phyloP scores from a whole-genome alignment of 495 filamentous ascomycete genomes.

The Xylaria venustula region DNA sequence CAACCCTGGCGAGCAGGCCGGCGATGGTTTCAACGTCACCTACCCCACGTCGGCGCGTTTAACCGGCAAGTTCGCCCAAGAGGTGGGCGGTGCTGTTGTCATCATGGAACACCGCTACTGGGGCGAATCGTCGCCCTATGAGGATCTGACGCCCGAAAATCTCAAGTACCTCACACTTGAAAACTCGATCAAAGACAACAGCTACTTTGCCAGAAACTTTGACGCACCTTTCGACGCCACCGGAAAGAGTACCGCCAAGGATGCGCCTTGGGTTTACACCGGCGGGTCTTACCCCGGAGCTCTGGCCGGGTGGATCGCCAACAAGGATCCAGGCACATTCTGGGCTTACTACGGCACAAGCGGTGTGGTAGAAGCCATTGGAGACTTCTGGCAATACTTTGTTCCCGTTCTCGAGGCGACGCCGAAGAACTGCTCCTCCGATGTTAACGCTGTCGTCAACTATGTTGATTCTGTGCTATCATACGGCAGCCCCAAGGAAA shows the following conservation, averaged over 20 bases:
- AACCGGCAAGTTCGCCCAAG: slow-evolving; percentile 52
- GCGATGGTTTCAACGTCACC: slow-evolving; percentile 48
- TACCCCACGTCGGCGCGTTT: slow-evolving; percentile 55
- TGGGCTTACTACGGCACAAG: slow-evolving; percentile 67
- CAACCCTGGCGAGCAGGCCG: slow-evolving; percentile 59
- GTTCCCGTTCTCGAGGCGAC: slow-evolving; percentile 60
- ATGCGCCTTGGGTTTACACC: slow-evolving; percentile 62
- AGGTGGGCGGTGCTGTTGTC: slow-evolving; percentile 56
- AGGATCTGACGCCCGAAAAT: slow-evolving; percentile 52
- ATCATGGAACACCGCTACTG: slow-evolving; percentile 61
- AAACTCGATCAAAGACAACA: slow-evolving; percentile 60
- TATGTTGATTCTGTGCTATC: slow-evolving; percentile 53
- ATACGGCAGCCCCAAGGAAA: slow-evolving; percentile 41
- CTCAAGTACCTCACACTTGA: slow-evolving; percentile 62
- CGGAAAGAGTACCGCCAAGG: slow-evolving; percentile 49
- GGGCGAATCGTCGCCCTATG: slow-evolving; percentile 61
- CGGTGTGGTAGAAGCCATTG: slow-evolving; percentile 62
- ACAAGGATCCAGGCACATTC: slow-evolving; percentile 59
- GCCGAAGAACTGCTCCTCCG: slow-evolving; percentile 62
- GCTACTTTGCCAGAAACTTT: slow-evolving; percentile 61
- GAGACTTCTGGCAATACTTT: slow-evolving; percentile 68
- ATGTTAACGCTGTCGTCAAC: slow-evolving; percentile 54
- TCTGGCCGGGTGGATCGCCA: slow-evolving; percentile 61
- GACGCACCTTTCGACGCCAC: slow-evolving; percentile 56
- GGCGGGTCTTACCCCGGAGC: slow-evolving; percentile 68